Percentiles rank a stretch among this genome's conserved stretches.
phyloP scores from a whole-genome alignment of 345 rosid genomes.

The Sonneratia alba region DNA sequence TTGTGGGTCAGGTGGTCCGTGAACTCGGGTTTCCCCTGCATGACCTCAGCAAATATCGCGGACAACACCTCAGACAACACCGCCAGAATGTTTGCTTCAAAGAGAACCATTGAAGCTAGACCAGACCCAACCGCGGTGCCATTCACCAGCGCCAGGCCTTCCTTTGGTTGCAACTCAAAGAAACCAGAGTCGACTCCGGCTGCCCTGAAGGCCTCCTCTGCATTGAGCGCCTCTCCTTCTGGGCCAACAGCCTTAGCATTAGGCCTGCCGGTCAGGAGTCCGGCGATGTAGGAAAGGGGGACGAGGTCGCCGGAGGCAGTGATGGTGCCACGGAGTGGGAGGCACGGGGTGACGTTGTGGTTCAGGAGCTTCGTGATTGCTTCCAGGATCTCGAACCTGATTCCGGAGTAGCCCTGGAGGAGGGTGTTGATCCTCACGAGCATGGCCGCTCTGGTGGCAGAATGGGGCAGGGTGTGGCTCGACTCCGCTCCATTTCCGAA shows the following conservation, averaged over 20 bases:
- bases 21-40: conserved; percentile 45
- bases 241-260: conserved; percentile 55
- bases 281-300: conserved; percentile 64
- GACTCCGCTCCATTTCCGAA: conserved; percentile 46
- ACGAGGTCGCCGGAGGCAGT: conserved; percentile 67
- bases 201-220: conserved; percentile 33
- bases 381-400: conserved; percentile 60
- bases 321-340: conserved; percentile 71
- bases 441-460: conserved; percentile 65
- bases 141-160: conserved; percentile 61
- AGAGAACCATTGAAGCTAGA: conserved; percentile 47
- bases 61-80: conserved; percentile 34
- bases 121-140: conserved; percentile 69
- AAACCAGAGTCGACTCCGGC: conserved; percentile 36
- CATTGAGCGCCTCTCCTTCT: conserved; percentile 33
- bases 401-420: conserved; percentile 68
- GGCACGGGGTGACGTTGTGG: conserved; percentile 53
- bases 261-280: conserved; percentile 48
- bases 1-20: conserved; percentile 49
- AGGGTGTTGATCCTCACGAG: conserved; percentile 65
- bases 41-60: conserved; percentile 42
- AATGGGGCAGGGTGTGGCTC: conserved; percentile 43
- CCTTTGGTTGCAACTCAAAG: conserved; percentile 61
- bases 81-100: conserved; percentile 29
- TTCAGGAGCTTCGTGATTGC: conserved; percentile 57